These are phyloP conservation scores for Neonectria punicea DNA, from an alignment of 2,329 filamentous ascomycete species.

Conservation along the genomic window DNA sequence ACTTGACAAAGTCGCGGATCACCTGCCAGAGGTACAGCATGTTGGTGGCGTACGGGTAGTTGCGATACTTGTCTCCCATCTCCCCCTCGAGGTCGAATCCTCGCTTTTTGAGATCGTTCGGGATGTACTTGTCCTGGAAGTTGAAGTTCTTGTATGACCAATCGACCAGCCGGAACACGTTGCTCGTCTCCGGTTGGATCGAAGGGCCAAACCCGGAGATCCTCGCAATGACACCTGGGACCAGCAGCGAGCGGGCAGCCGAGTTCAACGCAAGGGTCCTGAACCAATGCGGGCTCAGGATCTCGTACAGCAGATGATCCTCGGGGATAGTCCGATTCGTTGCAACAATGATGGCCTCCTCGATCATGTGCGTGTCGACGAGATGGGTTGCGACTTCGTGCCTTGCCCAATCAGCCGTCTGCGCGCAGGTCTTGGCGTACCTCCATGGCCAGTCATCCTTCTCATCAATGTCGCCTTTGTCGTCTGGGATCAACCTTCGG, in stretches of 20 bases:
- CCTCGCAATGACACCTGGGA: slow-evolving; percentile 22
- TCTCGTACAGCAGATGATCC: slow-evolving; percentile 23
- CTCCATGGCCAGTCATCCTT: slow-evolving; percentile 34
- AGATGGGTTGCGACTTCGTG: slow-evolving; percentile 31
- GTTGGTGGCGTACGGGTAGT: slow-evolving; percentile 28
- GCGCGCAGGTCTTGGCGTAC: slow-evolving; percentile 33
- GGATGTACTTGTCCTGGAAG: slow-evolving; percentile 33
- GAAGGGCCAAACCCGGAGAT: slow-evolving; percentile 21
- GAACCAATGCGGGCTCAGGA: slow-evolving; percentile 33
- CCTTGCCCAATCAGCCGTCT: slow-evolving; percentile 33
- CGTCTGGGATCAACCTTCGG: slow-evolving; percentile 21
- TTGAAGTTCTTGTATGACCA: slow-evolving; percentile 33
- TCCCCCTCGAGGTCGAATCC: slow-evolving; percentile 26
- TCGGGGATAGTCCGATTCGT: slow-evolving; percentile 29
- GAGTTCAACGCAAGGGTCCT: slow-evolving; percentile 28
- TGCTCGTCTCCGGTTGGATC: neutral
- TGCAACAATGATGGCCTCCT: slow-evolving; percentile 33
- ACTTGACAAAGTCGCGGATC: slow-evolving; percentile 25
- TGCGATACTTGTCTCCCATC: slow-evolving; percentile 26
- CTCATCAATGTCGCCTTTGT: slow-evolving; percentile 12
- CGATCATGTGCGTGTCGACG: slow-evolving; percentile 32
- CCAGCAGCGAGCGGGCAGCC: slow-evolving; percentile 14
- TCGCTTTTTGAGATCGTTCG: slow-evolving; percentile 35
- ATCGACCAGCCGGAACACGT: slow-evolving; percentile 7
- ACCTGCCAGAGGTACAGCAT: slow-evolving; percentile 22